Base-by-base conservation (phyloP, 2,329 filamentous ascomycete species). In the Fonsecaea pugnacius region DNA sequence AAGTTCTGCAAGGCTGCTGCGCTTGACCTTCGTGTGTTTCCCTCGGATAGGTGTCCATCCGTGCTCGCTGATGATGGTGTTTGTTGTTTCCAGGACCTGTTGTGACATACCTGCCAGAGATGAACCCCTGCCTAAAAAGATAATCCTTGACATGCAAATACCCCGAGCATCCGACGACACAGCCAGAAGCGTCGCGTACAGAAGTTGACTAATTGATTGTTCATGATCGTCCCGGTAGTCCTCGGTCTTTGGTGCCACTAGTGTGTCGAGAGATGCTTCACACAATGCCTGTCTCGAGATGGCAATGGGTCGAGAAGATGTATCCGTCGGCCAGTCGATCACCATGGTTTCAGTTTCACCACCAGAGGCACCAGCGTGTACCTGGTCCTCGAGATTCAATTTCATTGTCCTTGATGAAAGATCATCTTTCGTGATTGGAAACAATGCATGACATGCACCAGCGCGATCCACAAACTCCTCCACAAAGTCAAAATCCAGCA, bases 181-280 rank as follows among this genome's bases (percentile, higher is more conserved):
- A 7, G 86, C 83, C 1, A 96, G 81, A 1, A 99, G 83, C 40
- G 88, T 85, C 59, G 86, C 85, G 77, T 96, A 96, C 2, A 96
- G 81, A 8, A 98, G 83, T 12, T 88, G 74, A 58, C 91, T 91
- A 1, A 98, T 73, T 0, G 94, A 88, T 18, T 91, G 83, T 69
- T 98, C 94, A 70, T 99, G 84, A 71, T 98, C 93, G 73, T 99
- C 95, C 67, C 92, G 87, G 43, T 87, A 86, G 75, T 72, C 79
- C 66, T 78, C 78, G 73, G 71, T 82, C 72, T 72, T 83, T 70
- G 73, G 82, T 3, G 78, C 89, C 69, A 98, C 91, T 61, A 97
- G 87, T 0, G 88, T 84, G 30, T 82, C 83, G 72, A 97, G 91
- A 65, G 89, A 90, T 0, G 92, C 89, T 63, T 90, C 85, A 0